phyloP scores from a whole-genome alignment of 1,139 yeast genomes.

The Suhomyces wounanorum region DNA sequence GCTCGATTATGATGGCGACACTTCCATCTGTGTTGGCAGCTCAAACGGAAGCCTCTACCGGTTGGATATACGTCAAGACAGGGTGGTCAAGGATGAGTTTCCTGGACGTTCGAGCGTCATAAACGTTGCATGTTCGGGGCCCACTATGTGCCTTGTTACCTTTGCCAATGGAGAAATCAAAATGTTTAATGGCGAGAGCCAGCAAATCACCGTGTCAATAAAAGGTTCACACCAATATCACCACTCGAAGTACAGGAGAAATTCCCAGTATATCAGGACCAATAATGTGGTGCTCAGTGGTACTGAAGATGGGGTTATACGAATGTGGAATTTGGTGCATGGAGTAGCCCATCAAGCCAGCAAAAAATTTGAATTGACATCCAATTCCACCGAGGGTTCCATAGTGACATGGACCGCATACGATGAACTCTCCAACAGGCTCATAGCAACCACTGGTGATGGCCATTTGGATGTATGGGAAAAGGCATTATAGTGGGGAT shows the following conservation, averaged over 20 bases:
- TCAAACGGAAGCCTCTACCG: constrained; percentile 31
- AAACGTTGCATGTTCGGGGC: constrained; percentile 6
- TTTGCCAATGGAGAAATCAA: constrained; percentile 4
- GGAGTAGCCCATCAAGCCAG: constrained; percentile 1
- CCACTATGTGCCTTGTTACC: constrained; percentile 1
- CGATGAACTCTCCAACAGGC: constrained; percentile 17
- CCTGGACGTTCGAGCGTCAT: constrained; percentile 9
- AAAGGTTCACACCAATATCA: background rate
- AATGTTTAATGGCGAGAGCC: constrained; percentile 1
- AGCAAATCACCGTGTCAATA: background rate
- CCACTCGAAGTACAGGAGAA: background rate
- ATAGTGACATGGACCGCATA: constrained; percentile 12
- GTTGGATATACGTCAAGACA: constrained; percentile 30
- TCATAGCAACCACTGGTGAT: constrained; percentile 24
- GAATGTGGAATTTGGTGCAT: constrained; percentile 3
- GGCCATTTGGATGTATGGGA: constrained; percentile 29
- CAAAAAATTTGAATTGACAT: background rate
- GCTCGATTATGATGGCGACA: constrained; percentile 17
- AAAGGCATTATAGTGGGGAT: constrained; percentile 10
- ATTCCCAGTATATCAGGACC: constrained; percentile 3
- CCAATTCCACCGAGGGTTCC: background rate
- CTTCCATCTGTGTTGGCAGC: constrained; percentile 25
- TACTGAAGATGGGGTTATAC: constrained; percentile 3
- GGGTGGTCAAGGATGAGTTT: constrained; percentile 19
- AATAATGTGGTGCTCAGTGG: constrained; percentile 6